phyloP scores from a whole-genome alignment of 2,329 filamentous ascomycete species.

The Aureobasidium sp. region DNA sequence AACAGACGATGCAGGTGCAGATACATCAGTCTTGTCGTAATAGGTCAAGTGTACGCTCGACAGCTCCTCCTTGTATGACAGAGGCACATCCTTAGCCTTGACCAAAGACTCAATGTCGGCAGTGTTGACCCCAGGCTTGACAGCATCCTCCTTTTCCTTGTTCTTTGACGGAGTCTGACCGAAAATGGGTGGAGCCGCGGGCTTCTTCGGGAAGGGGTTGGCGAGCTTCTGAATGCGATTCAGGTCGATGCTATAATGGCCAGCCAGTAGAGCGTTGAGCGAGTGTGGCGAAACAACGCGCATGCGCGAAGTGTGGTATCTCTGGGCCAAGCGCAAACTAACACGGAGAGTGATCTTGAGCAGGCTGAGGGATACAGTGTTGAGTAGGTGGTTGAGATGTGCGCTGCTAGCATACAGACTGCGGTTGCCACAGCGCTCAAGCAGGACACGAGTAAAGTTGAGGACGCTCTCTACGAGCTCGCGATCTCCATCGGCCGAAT shows the following conservation, averaged over 20 bases:
- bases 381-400: conserved; percentile 80
- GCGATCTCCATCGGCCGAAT: conserved; percentile 68
- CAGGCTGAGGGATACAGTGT: conserved; percentile 75
- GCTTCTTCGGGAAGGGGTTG: conserved; percentile 67
- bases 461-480: conserved; percentile 73
- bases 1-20: conserved; percentile 21
- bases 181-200: conserved; percentile 47
- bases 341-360: conserved; percentile 73
- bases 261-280: conserved; percentile 61
- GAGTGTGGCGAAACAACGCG: conserved; percentile 48
- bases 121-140: conserved; percentile 59
- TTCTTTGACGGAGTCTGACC: conserved; percentile 57
- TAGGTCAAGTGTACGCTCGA: conserved; percentile 74
- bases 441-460: conserved; percentile 75
- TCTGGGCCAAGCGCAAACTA: conserved; percentile 77
- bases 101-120: conserved; percentile 76
- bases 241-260: conserved; percentile 68
- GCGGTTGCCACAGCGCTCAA: conserved; percentile 93
- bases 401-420: conserved; percentile 93
- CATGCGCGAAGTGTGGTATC: conserved; percentile 85
- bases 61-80: conserved; percentile 64
- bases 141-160: conserved; percentile 60
- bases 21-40: conserved; percentile 48
- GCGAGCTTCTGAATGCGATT: conserved; percentile 82
- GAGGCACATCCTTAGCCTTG: conserved; percentile 39